Evolutionary conservation across 2,329 filamentous ascomycete species (phyloP), one percentile per base, ranked within the genome.

Genomic region (Nannizzia gypsea): DNA sequence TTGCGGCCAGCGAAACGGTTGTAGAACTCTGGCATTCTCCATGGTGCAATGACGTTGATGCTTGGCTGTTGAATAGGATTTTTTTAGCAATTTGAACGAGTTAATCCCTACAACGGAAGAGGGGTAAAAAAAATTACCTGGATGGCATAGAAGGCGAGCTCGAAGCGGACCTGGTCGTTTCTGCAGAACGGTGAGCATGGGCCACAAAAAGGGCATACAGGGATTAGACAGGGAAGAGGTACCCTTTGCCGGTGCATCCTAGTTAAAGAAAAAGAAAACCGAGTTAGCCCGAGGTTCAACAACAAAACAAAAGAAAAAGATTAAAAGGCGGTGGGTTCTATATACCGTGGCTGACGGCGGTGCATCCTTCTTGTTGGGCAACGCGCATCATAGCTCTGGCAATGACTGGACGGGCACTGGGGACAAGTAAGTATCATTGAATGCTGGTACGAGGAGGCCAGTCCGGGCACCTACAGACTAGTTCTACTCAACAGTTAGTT

Each of bases 1-100:
- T 76, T 75, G 62, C 77, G 76, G 63, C 77, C 77, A 59, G 71
- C 71, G 68, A 79, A 79, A 56, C 72, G 71, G 63, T 78, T 70
- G 71, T 74, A 78, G 69, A 79, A 79, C 60, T 74, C 70, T 38
- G 76, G 74, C 60, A 76, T 70, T 64, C 77, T 71, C 77, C 77
- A 79, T 28, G 77, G 77, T 50, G 77, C 77, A 65, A 79, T 77
- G 66, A 78, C 71, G 66, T 76, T 73, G 67, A 79, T 78, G 55
- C 69, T 70, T 58, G 77, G 76, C 70, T 76, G 28, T 54, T 28
- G 6, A 54, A 28, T n/a, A 15, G 42, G 13, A 48, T 24, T 15
- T 31, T 22, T 50, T 60, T 11, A 60, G 60, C 24, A 57, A 48
- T 17, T 40, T 11, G 6, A 9, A 38, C 17, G 24, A 24, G 20